Percentiles rank a stretch among this genome's conserved stretches.
These are phyloP conservation scores for Plenodomus tracheiphilus DNA, from an alignment of 2,329 filamentous ascomycete genomes.

Conservation along the genomic window DNA sequence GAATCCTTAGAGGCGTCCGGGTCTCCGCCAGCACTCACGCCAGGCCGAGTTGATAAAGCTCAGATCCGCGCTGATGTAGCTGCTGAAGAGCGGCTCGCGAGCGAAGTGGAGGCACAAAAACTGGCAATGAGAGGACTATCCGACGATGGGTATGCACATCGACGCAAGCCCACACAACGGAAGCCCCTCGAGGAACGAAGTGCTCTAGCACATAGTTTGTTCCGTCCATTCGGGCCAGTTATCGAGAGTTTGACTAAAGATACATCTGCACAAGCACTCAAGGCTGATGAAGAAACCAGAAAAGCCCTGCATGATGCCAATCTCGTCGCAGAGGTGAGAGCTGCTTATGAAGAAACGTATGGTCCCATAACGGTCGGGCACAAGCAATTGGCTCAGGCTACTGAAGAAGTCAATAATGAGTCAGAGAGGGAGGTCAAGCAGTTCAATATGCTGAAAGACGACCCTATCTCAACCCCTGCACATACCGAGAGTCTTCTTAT, in stretches of 20 bases:
- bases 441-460: slow-evolving; percentile 21
- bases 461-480: neutral
- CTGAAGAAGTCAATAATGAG: neutral
- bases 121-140: slow-evolving; percentile 33
- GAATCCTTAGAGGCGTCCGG: neutral
- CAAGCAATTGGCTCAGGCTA: slow-evolving; percentile 12
- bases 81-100: slow-evolving; percentile 25
- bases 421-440: slow-evolving; percentile 1
- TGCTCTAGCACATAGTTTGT: slow-evolving; percentile 35
- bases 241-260: slow-evolving; percentile 31
- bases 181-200: slow-evolving; percentile 23
- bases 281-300: slow-evolving; percentile 10
- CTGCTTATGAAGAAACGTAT: slow-evolving; percentile 33
- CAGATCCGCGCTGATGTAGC: slow-evolving; percentile 15
- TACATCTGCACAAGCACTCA: slow-evolving; percentile 7
- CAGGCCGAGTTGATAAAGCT: slow-evolving; percentile 5
- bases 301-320: slow-evolving; percentile 19
- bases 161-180: slow-evolving; percentile 13
- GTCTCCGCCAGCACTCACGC: neutral
- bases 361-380: slow-evolving; percentile 29
- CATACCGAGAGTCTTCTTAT: neutral
- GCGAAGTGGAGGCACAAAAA: slow-evolving; percentile 34
- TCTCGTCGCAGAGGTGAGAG: slow-evolving; percentile 29
- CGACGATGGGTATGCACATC: slow-evolving; percentile 30
- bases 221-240: slow-evolving; percentile 34